phyloP scores from a whole-genome alignment of 2,329 filamentous ascomycete genomes.

The Alternaria consortialis region DNA sequence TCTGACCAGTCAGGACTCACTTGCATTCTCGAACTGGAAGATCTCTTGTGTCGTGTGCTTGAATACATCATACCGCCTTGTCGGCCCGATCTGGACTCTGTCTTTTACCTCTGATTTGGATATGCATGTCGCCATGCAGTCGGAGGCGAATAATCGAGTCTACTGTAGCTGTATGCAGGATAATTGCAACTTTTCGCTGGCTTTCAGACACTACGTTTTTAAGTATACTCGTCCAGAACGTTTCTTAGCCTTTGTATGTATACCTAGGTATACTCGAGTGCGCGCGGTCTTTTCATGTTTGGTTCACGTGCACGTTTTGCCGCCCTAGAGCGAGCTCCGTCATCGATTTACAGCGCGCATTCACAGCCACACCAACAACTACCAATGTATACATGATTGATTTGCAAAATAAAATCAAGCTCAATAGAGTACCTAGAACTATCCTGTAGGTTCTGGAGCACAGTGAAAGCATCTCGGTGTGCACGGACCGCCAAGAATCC shows the following conservation, averaged over 20 bases:
- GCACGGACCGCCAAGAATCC: constrained; percentile 5
- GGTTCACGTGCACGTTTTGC: constrained; percentile 10
- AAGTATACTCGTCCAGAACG: neutral
- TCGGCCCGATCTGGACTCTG: constrained; percentile 4
- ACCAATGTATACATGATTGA: neutral
- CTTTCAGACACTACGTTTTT: neutral
- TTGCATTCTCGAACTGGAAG: neutral
- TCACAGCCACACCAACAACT: neutral
- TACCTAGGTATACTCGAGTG: neutral
- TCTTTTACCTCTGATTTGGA: neutral
- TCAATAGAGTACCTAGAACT: neutral
- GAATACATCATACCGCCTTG: neutral
- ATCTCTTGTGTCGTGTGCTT: constrained; percentile 5
- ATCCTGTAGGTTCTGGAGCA: neutral
- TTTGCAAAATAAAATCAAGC: neutral
- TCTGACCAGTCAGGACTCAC: constrained; percentile 15
- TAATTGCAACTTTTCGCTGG: neutral
- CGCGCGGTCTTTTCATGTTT: neutral
- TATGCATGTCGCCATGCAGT: neutral
- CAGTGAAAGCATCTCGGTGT: neutral
- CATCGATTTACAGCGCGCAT: constrained; percentile 1
- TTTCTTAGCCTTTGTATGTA: neutral
- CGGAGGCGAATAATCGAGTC: too few relatives aligned
- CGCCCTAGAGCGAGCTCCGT: neutral
- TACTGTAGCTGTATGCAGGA: neutral